Evolutionary conservation across 768 basidiomycete genomes (phyloP).

Genomic region (Suillus plorans): DNA sequence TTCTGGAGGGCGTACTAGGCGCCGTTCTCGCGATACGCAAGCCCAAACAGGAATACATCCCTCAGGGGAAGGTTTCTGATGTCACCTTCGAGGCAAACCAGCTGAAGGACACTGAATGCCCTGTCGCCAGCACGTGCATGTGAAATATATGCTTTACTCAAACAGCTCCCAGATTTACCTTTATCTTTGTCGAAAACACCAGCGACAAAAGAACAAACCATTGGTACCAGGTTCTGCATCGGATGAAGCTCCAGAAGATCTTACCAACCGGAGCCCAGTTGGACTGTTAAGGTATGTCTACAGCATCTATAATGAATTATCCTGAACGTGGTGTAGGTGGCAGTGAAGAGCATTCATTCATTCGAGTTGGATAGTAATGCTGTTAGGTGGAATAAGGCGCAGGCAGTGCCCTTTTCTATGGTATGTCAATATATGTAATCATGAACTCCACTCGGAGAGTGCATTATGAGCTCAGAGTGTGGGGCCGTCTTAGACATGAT

Average conservation of each 20-base stretch:
- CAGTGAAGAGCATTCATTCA: constrained; percentile 1
- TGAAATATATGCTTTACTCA: background rate
- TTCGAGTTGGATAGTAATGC: background rate
- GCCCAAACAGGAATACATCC: background rate
- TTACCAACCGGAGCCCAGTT: background rate
- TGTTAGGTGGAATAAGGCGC: background rate
- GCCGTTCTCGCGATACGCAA: background rate
- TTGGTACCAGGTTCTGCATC: background rate
- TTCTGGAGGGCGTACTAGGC: background rate
- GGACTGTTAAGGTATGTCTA: background rate
- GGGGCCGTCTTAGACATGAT: constrained; percentile 17
- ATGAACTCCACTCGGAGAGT: constrained; percentile 11
- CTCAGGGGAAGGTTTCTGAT: background rate
- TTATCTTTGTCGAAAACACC: background rate
- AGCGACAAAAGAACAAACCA: background rate
- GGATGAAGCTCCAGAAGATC: background rate
- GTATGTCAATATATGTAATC: background rate
- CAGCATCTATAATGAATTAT: background rate
- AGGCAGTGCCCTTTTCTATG: background rate
- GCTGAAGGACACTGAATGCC: background rate
- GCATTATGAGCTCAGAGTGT: constrained; percentile 20
- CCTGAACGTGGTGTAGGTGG: background rate
- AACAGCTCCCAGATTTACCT: background rate
- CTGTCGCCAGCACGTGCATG: background rate
- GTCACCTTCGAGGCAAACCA: background rate